Percentiles rank a stretch among this genome's conserved stretches.
phyloP scores from a whole-genome alignment of 805 yeast genomes.

The Pichia scutulata region DNA sequence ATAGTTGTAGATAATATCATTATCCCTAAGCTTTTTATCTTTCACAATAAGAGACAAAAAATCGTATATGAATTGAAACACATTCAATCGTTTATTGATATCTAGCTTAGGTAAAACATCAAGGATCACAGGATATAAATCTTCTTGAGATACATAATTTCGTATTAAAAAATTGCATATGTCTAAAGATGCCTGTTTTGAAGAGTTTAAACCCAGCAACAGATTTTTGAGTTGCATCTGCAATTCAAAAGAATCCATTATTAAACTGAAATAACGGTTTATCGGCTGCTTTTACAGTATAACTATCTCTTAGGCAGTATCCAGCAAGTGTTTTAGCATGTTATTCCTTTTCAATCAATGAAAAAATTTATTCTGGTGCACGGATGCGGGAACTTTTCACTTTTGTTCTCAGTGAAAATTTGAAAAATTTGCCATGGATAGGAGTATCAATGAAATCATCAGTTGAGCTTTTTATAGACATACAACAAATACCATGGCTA shows the following conservation, averaged over 20 bases:
- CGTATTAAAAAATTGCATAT: conserved; percentile 51
- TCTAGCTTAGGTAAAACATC: conserved; percentile 49
- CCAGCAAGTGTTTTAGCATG: neutral
- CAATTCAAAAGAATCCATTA: conserved; percentile 90
- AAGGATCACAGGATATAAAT: conserved; percentile 57
- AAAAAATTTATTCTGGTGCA: neutral
- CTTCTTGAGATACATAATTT: conserved; percentile 55
- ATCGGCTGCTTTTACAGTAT: neutral
- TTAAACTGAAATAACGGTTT: neutral
- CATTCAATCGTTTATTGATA: conserved; percentile 55
- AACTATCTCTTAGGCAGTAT: neutral
- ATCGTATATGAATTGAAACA: conserved; percentile 65
- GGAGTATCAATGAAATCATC: neutral
- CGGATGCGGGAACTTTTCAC: neutral
- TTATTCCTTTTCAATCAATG: neutral
- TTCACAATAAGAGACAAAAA: conserved; percentile 31
- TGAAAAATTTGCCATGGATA: neutral
- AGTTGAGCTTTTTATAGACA: neutral
- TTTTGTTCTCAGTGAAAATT: neutral
- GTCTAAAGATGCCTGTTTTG: conserved; percentile 41
- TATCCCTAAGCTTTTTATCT: conserved; percentile 8
- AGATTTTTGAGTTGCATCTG: conserved; percentile 66
- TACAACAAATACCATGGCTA: conserved; percentile 29
- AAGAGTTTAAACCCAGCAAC: conserved; percentile 58
- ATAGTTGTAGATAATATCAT: conserved; percentile 11